Evolutionary conservation across 352 stramenopile genomes (phyloP), one percentile per base, ranked within the genome.

Genomic region (Pythium diclinum): DNA sequence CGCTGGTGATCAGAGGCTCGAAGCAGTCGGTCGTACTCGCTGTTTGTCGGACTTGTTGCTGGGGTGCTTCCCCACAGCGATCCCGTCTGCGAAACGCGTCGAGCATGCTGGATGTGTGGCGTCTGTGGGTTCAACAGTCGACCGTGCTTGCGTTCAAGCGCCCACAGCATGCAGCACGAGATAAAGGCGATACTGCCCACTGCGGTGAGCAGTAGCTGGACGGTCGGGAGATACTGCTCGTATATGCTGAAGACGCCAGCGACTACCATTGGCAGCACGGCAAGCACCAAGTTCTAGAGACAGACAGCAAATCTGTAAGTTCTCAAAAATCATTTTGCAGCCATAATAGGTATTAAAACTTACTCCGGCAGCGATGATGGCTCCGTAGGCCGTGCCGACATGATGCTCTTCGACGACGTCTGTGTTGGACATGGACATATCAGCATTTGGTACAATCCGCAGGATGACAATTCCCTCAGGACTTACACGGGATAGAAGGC

Each of bases 321-420:
- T 42, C 36, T 17, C 13, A 1, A 42, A 13, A 10, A 17, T 28
- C 28, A 5, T 1, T 25, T 11, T 7, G 8, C 28, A 14, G 16
- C 3, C 44, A 51, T 6, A 6, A 1, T 13, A 13, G 52, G 16
- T 16, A 56, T 25, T 11, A 8, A 16, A 3, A 48, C 63, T 17
- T 56, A 83, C 77, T 52, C 72, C 87, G 10, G 91, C 71, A 3
- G 81, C 81, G 14, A 87, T 89, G 40, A 94, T 90, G 0, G 90
- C 69, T 13, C 89, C 89, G 59, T 94, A 97, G 0, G 87, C 89
- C 40, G 78, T 92, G 1, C 89, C 89, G 2, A 87, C 70, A 42
- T 83, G 82, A 61, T 86, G 71, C 54, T 82, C 73, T 55, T 88
- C 72, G 10, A 97, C 87, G 16, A 92, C 77, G 59, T 93, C 77